Percentiles rank a stretch among this genome's conserved stretches.
Conservation (phyloP, 1,139 yeast genomes). For the Magnusiomyces paraingens region DNA sequence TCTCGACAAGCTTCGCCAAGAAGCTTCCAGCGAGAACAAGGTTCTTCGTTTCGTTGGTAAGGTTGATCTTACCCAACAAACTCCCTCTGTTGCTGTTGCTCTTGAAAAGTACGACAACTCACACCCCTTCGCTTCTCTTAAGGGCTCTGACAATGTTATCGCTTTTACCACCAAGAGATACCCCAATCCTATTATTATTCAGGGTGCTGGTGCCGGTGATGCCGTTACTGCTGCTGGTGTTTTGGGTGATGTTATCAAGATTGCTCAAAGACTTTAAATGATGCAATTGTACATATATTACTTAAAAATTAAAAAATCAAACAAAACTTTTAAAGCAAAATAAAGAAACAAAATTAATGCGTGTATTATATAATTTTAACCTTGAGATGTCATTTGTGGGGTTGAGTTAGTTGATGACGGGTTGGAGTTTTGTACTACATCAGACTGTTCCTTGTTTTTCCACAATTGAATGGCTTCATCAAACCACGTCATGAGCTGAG, state of each 20-base stretch:
- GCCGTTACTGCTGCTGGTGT: slow-evolving; percentile 99
- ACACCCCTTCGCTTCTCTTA: slow-evolving; percentile 92
- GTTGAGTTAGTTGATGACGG: slow-evolving; percentile 12
- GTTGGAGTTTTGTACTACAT: slow-evolving; percentile 7
- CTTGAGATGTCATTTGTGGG: slow-evolving; percentile 7
- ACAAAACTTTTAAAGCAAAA: background rate
- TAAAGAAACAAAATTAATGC: background rate
- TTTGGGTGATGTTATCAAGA: slow-evolving; percentile 83
- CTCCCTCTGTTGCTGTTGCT: slow-evolving; percentile 63
- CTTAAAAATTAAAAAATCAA: background rate
- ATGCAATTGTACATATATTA: background rate
- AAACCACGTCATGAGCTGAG: slow-evolving; percentile 46
- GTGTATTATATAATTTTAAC: background rate
- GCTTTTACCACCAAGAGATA: slow-evolving; percentile 88
- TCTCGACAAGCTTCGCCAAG: slow-evolving; percentile 66
- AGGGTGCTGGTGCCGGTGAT: slow-evolving; percentile 88
- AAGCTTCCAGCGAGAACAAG: slow-evolving; percentile 75
- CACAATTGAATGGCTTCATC: slow-evolving; percentile 38
- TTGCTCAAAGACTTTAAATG: slow-evolving; percentile 71
- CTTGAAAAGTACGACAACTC: slow-evolving; percentile 71
- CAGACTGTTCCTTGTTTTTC: slow-evolving; percentile 14
- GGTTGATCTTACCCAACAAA: slow-evolving; percentile 59
- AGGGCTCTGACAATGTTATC: slow-evolving; percentile 94
- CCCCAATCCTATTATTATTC: slow-evolving; percentile 85
- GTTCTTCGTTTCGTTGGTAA: slow-evolving; percentile 91